phyloP scores from a whole-genome alignment of 2,329 filamentous ascomycete species.

The Fusarium sp. region DNA sequence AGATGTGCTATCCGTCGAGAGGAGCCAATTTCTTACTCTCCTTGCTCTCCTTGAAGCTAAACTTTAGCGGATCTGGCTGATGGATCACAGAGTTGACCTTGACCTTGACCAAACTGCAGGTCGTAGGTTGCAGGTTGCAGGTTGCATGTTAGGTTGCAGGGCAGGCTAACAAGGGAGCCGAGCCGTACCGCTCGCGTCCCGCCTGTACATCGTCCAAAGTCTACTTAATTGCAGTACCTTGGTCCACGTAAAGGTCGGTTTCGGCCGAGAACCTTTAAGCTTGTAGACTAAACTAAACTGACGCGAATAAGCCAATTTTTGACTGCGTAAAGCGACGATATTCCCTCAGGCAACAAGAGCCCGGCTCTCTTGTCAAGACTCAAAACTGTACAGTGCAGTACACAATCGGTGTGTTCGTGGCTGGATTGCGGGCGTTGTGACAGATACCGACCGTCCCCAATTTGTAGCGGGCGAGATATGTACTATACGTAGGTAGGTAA shows the following conservation, averaged over 20 bases:
- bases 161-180: conserved; percentile 43
- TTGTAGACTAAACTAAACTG: too few relatives aligned
- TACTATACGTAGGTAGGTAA: not conserved
- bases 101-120: conserved; percentile 28
- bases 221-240: conserved; percentile 4
- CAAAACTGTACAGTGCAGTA: not conserved
- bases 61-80: conserved; percentile 32
- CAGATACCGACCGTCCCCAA: conserved; percentile 20
- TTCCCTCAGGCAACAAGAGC: not conserved
- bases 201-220: conserved; percentile 36
- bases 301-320: conserved; percentile 14
- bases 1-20: not conserved
- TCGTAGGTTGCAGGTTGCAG: conserved; percentile 11
- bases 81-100: conserved; percentile 17
- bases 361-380: not conserved
- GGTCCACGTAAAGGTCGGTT: conserved; percentile 26
- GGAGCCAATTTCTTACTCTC: not conserved
- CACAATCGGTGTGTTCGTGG: conserved; percentile 15
- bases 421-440: conserved; percentile 15
- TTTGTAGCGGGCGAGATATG: not conserved
- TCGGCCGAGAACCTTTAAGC: conserved; percentile 32
- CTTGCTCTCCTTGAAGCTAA: conserved; percentile 8
- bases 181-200: conserved; percentile 46
- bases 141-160: conserved; percentile 28
- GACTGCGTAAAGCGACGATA: conserved; percentile 3